phyloP scores from a whole-genome alignment of 2,329 filamentous ascomycete species.

The Alternaria sp. region DNA sequence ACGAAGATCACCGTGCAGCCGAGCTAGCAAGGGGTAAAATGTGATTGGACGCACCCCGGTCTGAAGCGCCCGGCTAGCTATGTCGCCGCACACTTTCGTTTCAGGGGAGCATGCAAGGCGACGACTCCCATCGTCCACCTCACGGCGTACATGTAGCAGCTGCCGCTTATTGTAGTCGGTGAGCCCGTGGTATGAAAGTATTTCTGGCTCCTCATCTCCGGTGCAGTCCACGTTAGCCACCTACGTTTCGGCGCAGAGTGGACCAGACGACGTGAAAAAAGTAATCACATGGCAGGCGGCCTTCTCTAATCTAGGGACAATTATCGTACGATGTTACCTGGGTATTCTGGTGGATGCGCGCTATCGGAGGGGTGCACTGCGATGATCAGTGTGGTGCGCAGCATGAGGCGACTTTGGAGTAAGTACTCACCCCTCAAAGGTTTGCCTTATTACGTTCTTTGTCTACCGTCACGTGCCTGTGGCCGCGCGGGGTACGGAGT shows the following conservation, averaged over 20 bases:
- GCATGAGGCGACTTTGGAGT: not conserved
- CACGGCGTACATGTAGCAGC: slow-evolving; percentile 21
- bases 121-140: slow-evolving; percentile 13
- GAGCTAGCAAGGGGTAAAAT: slow-evolving; percentile 14
- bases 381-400: not conserved
- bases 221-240: not conserved
- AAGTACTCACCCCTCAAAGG: not conserved
- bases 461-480: not conserved
- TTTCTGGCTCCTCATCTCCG: slow-evolving; percentile 8
- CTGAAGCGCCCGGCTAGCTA: slow-evolving; percentile 35
- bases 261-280: not conserved
- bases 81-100: slow-evolving; percentile 34
- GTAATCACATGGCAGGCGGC: not conserved
- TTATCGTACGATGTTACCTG: not conserved
- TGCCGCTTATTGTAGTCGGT: slow-evolving; percentile 9
- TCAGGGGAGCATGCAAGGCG: slow-evolving; percentile 24
- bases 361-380: not conserved
- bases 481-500: not conserved
- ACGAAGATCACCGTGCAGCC: slow-evolving; percentile 40
- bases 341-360: not conserved
- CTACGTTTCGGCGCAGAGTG: not conserved
- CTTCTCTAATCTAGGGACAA: not conserved
- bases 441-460: not conserved
- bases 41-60: slow-evolving; percentile 33
- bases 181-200: slow-evolving; percentile 8